These are phyloP conservation scores for Fusarium stilboides DNA, from an alignment of 2,329 filamentous ascomycete species.

Conservation along the genomic window DNA sequence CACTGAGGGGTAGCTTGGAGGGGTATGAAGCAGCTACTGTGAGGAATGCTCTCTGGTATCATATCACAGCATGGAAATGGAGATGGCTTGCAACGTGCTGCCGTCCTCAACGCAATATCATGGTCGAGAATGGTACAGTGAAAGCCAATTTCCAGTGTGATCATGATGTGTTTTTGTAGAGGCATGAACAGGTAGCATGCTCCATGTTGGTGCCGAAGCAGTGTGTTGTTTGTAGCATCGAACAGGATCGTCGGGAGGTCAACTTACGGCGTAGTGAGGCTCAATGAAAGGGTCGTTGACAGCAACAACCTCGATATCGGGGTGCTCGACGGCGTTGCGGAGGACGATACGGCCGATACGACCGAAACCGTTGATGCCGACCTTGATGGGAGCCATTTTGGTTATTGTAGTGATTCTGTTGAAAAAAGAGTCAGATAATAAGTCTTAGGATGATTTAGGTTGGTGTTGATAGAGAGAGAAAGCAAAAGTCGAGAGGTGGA, in stretches of 20 bases:
- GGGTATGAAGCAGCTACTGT: slow-evolving; percentile 6
- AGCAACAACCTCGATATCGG: slow-evolving; percentile 91
- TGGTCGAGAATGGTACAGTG: background rate
- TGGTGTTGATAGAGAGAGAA: slow-evolving; percentile 14
- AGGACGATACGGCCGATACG: slow-evolving; percentile 99
- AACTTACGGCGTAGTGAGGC: slow-evolving; percentile 93
- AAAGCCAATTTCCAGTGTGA: background rate
- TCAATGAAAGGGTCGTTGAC: slow-evolving; percentile 99
- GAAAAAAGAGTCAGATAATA: slow-evolving; percentile 30
- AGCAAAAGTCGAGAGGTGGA: slow-evolving; percentile 12
- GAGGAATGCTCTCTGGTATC: background rate
- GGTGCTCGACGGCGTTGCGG: slow-evolving; percentile 95
- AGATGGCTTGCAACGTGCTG: background rate
- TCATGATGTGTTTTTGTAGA: background rate
- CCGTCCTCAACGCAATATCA: background rate
- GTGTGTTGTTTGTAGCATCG: slow-evolving; percentile 16
- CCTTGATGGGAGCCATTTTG: slow-evolving; percentile 73
- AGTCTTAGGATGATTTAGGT: slow-evolving; percentile 2
- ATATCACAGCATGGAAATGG: background rate
- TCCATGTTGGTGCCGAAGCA: background rate
- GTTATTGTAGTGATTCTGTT: slow-evolving; percentile 38
- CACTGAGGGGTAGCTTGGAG: slow-evolving; percentile 37
- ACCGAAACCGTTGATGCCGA: slow-evolving; percentile 99
- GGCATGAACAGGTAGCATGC: background rate
- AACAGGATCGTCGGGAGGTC: slow-evolving; percentile 14